A percentile compares a stretch with the other conserved stretches of the same genome.
These are phyloP conservation scores for Vitis hybrid DNA, from an alignment of 177 flowering plant genomes.

Conservation along the genomic window DNA sequence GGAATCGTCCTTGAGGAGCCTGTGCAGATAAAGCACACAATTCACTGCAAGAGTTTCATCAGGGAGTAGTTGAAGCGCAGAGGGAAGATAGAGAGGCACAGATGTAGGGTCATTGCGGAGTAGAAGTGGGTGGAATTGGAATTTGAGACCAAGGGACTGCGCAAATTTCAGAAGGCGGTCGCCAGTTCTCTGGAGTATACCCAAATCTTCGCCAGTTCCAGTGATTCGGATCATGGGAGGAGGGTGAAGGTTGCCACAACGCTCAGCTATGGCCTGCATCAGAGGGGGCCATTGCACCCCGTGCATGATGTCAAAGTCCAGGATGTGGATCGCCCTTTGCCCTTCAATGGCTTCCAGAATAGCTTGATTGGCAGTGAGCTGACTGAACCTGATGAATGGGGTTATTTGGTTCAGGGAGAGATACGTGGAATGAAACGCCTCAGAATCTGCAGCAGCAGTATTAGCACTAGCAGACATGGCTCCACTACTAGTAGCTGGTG, in stretches of 20 bases:
- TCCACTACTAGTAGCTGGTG: neutral
- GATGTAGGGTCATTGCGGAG: slow-evolving; percentile 22
- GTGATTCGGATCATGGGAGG: slow-evolving; percentile 76
- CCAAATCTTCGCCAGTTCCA: slow-evolving; percentile 60
- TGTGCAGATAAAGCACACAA: slow-evolving; percentile 68
- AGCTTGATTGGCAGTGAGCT: slow-evolving; percentile 92
- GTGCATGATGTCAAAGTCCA: slow-evolving; percentile 87
- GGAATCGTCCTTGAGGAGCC: slow-evolving; percentile 43
- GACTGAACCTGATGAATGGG: slow-evolving; percentile 83
- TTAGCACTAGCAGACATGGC: neutral
- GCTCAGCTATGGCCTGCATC: slow-evolving; percentile 81
- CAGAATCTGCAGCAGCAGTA: neutral
- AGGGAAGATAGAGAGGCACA: slow-evolving; percentile 20
- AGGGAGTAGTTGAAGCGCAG: slow-evolving; percentile 34
- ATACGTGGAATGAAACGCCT: slow-evolving; percentile 53
- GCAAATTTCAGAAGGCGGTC: slow-evolving; percentile 78
- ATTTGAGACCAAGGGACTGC: slow-evolving; percentile 65
- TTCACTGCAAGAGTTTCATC: slow-evolving; percentile 74
- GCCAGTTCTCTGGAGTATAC: slow-evolving; percentile 60
- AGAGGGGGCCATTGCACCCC: slow-evolving; percentile 95
- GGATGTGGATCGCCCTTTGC: slow-evolving; percentile 56
- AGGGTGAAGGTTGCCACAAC: slow-evolving; percentile 29
- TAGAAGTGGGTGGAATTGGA: slow-evolving; percentile 66
- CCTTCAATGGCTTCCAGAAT: slow-evolving; percentile 76
- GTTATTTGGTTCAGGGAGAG: slow-evolving; percentile 79